A percentile compares a stretch with the other conserved stretches of the same genome.
phyloP scores from a whole-genome alignment of 2,329 filamentous ascomycete genomes.

The Dichotomopilus funicola region DNA sequence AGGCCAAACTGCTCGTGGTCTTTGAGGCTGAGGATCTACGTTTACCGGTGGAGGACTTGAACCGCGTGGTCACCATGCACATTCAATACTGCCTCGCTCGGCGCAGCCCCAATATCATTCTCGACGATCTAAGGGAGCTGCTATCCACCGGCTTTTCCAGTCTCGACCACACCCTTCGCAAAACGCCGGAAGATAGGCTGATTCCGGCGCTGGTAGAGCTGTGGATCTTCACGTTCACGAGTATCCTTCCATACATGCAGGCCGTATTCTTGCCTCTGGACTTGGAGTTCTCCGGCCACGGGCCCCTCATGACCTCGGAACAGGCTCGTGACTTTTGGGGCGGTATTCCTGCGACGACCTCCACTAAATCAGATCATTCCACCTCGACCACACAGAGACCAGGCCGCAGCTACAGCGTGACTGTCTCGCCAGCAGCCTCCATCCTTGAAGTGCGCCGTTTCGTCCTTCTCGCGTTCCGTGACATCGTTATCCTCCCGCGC shows the following conservation, averaged over 20 bases:
- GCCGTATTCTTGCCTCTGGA: constrained; percentile 91
- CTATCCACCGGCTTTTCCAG: constrained; percentile 76
- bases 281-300: constrained; percentile 82
- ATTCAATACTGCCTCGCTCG: constrained; percentile 72
- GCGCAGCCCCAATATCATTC: constrained; percentile 60
- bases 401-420: constrained; percentile 24
- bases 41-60: constrained; percentile 78
- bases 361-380: constrained; percentile 18
- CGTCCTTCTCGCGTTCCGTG: constrained; percentile 80
- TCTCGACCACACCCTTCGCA: constrained; percentile 74
- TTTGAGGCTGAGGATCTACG: constrained; percentile 77
- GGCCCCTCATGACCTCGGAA: constrained; percentile 67
- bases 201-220: constrained; percentile 86
- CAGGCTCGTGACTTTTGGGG: constrained; percentile 91
- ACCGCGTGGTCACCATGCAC: constrained; percentile 70
- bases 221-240: constrained; percentile 90
- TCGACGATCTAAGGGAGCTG: constrained; percentile 71
- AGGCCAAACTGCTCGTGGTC: constrained; percentile 66
- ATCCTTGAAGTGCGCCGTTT: constrained; percentile 82
- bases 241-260: constrained; percentile 86
- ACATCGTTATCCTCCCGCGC: constrained; percentile 79
- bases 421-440: constrained; percentile 42
- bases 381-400: constrained; percentile 29
- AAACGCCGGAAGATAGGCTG: constrained; percentile 77
- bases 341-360: constrained; percentile 46